Conservation (phyloP, 2,329 filamentous ascomycete genomes). For the Exophiala oligosperma region DNA sequence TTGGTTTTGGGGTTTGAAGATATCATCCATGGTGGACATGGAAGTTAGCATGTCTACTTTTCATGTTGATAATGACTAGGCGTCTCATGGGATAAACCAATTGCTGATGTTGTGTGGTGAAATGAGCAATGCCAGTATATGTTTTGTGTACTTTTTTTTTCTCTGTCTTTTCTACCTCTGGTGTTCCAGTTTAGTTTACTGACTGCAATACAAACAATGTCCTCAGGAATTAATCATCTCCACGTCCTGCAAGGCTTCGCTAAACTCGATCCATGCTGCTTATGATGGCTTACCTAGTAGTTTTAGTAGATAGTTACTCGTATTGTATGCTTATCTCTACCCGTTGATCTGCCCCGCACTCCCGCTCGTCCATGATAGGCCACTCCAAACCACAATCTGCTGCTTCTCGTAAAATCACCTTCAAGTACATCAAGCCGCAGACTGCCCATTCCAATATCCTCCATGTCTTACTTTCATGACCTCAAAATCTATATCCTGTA, state of each 20-base stretch:
- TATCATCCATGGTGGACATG: not conserved
- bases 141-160: not conserved
- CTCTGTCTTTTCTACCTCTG: not conserved
- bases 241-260: too few relatives aligned
- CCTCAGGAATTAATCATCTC: too few relatives aligned
- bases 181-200: too few relatives aligned
- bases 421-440: not conserved
- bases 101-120: not conserved
- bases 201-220: too few relatives aligned
- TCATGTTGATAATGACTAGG: slow-evolving; percentile 1
- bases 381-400: not conserved
- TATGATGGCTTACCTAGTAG: too few relatives aligned
- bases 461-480: too few relatives aligned
- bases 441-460: too few relatives aligned
- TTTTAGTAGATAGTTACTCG: not conserved
- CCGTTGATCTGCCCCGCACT: slow-evolving; percentile 20
- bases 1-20: not conserved
- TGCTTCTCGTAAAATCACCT: slow-evolving; percentile 4
- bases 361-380: slow-evolving; percentile 19
- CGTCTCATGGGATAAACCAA: not conserved
- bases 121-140: not conserved
- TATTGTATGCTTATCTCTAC: not conserved
- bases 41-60: not conserved
- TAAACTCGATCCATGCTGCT: too few relatives aligned
- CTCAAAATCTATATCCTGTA: too few relatives aligned